Conservation (phyloP, 1,284 basidiomycete genomes). For the Moesziomyces sp. region DNA sequence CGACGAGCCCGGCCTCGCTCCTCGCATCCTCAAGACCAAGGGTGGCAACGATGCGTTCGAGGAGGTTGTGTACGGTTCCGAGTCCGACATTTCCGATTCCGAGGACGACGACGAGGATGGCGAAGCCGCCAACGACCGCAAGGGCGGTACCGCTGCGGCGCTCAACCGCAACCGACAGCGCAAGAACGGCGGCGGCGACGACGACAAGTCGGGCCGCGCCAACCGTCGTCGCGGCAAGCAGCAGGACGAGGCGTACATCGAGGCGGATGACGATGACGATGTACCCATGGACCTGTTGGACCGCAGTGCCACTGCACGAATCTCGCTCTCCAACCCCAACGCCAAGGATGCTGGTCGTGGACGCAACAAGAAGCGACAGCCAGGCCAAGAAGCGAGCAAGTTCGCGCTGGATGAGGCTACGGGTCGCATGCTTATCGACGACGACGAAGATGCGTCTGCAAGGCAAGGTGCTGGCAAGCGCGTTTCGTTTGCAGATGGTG, state of each 20-base stretch:
- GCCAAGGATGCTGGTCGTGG: constrained; percentile 24
- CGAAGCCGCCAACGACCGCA: constrained; percentile 23
- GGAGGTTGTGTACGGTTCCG: constrained; percentile 66
- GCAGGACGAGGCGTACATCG: constrained; percentile 73
- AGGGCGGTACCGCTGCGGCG: constrained; percentile 38
- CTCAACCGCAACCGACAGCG: constrained; percentile 32
- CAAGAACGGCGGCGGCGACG: constrained; percentile 35
- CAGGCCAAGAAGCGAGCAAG: constrained; percentile 83
- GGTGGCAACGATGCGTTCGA: constrained; percentile 67
- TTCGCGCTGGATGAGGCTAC: constrained; percentile 88
- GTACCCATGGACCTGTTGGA: constrained; percentile 95
- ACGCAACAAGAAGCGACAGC: constrained; percentile 64
- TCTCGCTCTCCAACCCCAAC: constrained; percentile 37
- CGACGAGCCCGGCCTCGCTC: constrained; percentile 42
- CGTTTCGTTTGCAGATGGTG: constrained; percentile 64
- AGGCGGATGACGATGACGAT: constrained; percentile 80
- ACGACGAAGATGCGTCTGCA: constrained; percentile 56
- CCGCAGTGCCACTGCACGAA: constrained; percentile 69
- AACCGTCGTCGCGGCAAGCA: constrained; percentile 49
- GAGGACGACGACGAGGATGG: constrained; percentile 50
- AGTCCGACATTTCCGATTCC: constrained; percentile 58
- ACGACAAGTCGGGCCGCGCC: constrained; percentile 13
- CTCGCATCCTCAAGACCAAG: constrained; percentile 47
- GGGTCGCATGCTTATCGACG: constrained; percentile 88
- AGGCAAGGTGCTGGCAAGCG: constrained; percentile 27